Base-by-base conservation (phyloP, 495 filamentous ascomycete genomes). In the Neurospora sp. region DNA sequence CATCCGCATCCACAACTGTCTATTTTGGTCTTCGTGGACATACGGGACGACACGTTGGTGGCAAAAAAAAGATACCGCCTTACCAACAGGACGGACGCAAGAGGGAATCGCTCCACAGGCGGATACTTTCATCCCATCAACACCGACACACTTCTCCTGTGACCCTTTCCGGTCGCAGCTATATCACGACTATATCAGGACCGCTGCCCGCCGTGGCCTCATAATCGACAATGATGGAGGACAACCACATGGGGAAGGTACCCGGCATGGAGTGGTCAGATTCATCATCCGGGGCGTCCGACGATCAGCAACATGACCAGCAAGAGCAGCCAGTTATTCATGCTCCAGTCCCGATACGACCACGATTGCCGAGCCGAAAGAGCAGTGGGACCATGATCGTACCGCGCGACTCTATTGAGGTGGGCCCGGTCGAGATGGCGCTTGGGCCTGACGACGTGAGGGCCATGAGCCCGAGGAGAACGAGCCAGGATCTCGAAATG, bases 401-500 rank as follows among this genome's bases (percentile, higher is more conserved):
- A 20, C 91, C 92, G 20, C 87, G 92, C 72, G 91, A 94, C 77
- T 89, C 90, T 62, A 85, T 86, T 12, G 87, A 89, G 72, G 89
- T 93, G 70, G 90, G 92, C 77, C 86, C 91, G 11, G 81, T 91
- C 74, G 87, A 89, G 62, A 78, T 82, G 31, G 86, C 91, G 46
- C 88, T 91, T 74, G 93, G 93, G 23, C 92, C 92, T 3, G 91
- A 94, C 80, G 96, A 98, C 80, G 94, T 95, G 46, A 86, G 95
- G 73, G 91, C 93, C 54, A 99, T 99, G 96, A 97, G 94, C 81
- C 96, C 96, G 1, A 88, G 95, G 74, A 87, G 95, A 77, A 96
- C 92, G 76, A 96, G 90, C 73, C 93, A 93, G 70, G 95, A 99
- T 77, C 85, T 97, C 39, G 92, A 97, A 77, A 88, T 88, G 76